Percentiles rank a stretch among this genome's conserved stretches.
Conservation (phyloP, 805 yeast genomes). For the Priceomyces melissophilus region DNA sequence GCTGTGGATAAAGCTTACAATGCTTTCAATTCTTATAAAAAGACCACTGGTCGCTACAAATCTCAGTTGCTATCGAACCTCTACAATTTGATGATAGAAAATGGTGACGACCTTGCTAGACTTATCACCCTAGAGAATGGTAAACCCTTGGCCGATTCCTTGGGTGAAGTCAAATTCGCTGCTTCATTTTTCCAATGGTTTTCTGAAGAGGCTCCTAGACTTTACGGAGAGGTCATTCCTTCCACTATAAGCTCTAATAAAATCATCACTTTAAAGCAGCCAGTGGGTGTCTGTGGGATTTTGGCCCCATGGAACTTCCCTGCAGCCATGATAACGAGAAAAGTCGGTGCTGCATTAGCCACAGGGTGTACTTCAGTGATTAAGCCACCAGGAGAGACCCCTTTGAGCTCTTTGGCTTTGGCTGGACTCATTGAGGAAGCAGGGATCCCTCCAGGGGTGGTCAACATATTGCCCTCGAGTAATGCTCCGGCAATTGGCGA, state of each 20-base stretch:
- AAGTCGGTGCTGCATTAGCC: constrained; percentile 73
- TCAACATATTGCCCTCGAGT: constrained; percentile 58
- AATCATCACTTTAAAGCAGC: constrained; percentile 62
- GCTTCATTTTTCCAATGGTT: constrained; percentile 88
- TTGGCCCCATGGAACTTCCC: constrained; percentile 88
- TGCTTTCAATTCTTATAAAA: constrained; percentile 52
- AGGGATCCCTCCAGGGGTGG: constrained; percentile 67
- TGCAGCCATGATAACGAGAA: constrained; percentile 71
- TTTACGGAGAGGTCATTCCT: constrained; percentile 63
- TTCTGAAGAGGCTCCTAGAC: constrained; percentile 74
- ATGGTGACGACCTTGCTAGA: constrained; percentile 62
- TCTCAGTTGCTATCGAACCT: constrained; percentile 50
- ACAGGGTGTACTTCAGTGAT: constrained; percentile 77
- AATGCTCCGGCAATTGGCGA: constrained; percentile 49
- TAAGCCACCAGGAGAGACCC: constrained; percentile 78
- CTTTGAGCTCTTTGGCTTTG: constrained; percentile 67
- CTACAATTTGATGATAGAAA: constrained; percentile 51
- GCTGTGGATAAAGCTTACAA: constrained; percentile 55
- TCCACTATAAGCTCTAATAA: constrained; percentile 47
- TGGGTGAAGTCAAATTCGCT: constrained; percentile 64
- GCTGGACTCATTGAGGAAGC: constrained; percentile 60
- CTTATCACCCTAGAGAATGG: constrained; percentile 71
- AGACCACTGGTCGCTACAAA: constrained; percentile 56
- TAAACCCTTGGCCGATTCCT: constrained; percentile 66
- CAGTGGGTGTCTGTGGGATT: constrained; percentile 79